Evolutionary conservation across 2,329 filamentous ascomycete genomes (phyloP).

Genomic region (Ophiosphaerella herpotricha): DNA sequence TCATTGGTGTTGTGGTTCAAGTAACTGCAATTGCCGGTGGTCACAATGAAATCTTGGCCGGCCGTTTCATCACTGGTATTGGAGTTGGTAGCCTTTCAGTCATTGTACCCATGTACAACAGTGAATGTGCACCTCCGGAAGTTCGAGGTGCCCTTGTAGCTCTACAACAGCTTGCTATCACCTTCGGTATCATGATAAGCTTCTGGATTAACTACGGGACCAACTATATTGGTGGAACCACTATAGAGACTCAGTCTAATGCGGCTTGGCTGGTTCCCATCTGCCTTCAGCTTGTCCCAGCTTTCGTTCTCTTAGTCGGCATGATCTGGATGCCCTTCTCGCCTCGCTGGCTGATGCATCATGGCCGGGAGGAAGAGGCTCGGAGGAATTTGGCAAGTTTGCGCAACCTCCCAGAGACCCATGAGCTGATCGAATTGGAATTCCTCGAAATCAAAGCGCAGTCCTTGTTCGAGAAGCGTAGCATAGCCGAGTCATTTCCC

Average conservation of each 20-base stretch:
- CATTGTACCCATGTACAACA: conserved; percentile 63
- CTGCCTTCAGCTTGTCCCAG: conserved; percentile 71
- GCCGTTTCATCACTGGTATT: conserved; percentile 73
- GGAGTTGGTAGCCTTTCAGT: conserved; percentile 71
- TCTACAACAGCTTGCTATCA: conserved; percentile 66
- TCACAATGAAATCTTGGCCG: conserved; percentile 66
- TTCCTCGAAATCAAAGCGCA: conserved; percentile 85
- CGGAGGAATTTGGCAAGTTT: conserved; percentile 66
- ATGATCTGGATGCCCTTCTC: conserved; percentile 83
- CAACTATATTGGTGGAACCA: conserved; percentile 61
- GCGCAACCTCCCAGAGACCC: conserved; percentile 63
- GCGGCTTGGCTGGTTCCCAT: conserved; percentile 76
- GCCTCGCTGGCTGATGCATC: conserved; percentile 75
- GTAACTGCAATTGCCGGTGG: conserved; percentile 63
- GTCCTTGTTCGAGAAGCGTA: conserved; percentile 75
- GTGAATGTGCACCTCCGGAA: conserved; percentile 60
- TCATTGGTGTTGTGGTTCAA: conserved; percentile 72
- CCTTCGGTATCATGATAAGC: conserved; percentile 50
- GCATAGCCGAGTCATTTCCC: conserved; percentile 68
- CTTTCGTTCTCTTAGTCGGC: conserved; percentile 67
- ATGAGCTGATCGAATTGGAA: conserved; percentile 74
- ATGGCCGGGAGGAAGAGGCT: conserved; percentile 70
- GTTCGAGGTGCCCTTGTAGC: conserved; percentile 69
- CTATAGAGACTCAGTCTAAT: conserved; percentile 60
- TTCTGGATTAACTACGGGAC: conserved; percentile 46